A percentile compares a stretch with the other conserved stretches of the same genome.
These are phyloP conservation scores for Laburnicola sp. DNA, from an alignment of 2,329 filamentous ascomycete species.

Conservation along the genomic window DNA sequence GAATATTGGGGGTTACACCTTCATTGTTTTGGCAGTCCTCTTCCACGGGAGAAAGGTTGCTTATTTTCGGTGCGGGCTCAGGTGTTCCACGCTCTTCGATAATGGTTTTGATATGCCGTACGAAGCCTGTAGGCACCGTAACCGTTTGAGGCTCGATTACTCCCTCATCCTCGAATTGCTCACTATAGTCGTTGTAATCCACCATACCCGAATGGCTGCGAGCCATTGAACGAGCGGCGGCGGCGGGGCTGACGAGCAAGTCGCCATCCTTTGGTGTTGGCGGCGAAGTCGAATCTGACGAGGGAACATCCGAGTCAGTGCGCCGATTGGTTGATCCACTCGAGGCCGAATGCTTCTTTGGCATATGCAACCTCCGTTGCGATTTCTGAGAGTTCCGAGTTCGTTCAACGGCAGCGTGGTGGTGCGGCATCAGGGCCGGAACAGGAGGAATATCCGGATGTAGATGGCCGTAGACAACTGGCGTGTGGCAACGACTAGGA, in stretches of 20 bases:
- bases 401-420: slow-evolving; percentile 26
- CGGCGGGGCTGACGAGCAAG: slow-evolving; percentile 29
- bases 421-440: slow-evolving; percentile 23
- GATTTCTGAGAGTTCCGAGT: slow-evolving; percentile 24
- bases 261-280: slow-evolving; percentile 48
- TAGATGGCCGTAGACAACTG: slow-evolving; percentile 12
- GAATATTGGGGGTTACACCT: slow-evolving; percentile 15
- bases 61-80: slow-evolving; percentile 13
- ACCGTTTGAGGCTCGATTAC: slow-evolving; percentile 20
- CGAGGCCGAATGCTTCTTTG: slow-evolving; percentile 32
- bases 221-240: slow-evolving; percentile 24
- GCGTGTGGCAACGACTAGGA: slow-evolving; percentile 20
- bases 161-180: slow-evolving; percentile 40
- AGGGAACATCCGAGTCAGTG: slow-evolving; percentile 47
- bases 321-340: slow-evolving; percentile 37
- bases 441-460: slow-evolving; percentile 27
- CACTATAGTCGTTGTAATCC: slow-evolving; percentile 46
- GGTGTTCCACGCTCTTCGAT: slow-evolving; percentile 42
- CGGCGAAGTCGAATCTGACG: slow-evolving; percentile 50
- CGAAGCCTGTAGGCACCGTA: slow-evolving; percentile 42
- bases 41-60: slow-evolving; percentile 8
- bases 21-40: slow-evolving; percentile 8
- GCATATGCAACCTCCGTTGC: slow-evolving; percentile 3
- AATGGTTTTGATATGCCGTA: slow-evolving; percentile 49
- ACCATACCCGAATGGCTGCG: slow-evolving; percentile 36